Conservation (phyloP, 78 protist species). For the Dictyostelium firmibasis region DNA sequence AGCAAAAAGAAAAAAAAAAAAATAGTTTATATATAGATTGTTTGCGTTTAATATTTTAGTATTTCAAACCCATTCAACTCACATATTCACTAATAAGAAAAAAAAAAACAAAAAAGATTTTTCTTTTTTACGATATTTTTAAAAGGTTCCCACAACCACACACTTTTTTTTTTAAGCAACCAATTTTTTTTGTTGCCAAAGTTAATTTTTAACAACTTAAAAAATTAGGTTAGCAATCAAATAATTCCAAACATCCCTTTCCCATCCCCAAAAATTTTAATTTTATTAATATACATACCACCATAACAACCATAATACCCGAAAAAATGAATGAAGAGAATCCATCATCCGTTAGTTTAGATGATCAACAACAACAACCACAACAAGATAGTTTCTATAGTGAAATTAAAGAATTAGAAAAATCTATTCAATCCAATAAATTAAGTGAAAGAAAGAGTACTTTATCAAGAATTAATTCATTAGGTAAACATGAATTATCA, state of each 20-base stretch:
- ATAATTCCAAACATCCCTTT: constrained; percentile 1
- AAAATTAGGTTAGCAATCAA: background rate
- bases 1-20: background rate
- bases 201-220: background rate
- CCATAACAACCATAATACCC: background rate
- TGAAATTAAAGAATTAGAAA: constrained; percentile 12
- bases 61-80: background rate
- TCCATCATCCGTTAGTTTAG: background rate
- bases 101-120: background rate
- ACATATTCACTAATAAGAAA: background rate
- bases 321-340: background rate
- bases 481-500: background rate
- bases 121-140: background rate
- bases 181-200: background rate
- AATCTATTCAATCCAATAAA: constrained; percentile 1
- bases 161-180: background rate
- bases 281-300: background rate
- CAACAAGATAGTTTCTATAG: background rate
- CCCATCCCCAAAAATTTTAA: constrained; percentile 10
- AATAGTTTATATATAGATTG: background rate
- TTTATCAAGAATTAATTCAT: background rate
- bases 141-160: background rate
- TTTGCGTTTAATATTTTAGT: background rate
- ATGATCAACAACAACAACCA: background rate
- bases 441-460: background rate